These are phyloP conservation scores for Microsporum audouinii DNA, from an alignment of 2,329 filamentous ascomycete genomes.

Conservation along the genomic window DNA sequence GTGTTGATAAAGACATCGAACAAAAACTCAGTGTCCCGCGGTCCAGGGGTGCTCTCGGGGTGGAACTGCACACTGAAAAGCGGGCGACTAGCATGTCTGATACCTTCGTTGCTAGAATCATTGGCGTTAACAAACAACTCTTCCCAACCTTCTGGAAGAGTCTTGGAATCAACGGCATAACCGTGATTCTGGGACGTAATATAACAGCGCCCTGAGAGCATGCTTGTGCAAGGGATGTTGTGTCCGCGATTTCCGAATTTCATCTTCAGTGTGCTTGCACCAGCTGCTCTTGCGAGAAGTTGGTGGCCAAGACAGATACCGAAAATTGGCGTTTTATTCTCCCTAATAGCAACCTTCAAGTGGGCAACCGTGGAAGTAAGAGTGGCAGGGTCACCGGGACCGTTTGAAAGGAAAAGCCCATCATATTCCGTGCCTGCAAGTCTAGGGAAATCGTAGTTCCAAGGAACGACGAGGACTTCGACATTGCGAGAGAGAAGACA, in stretches of 20 bases:
- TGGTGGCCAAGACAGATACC: constrained; percentile 96
- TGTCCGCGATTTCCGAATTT: constrained; percentile 98
- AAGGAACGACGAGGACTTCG: constrained; percentile 88
- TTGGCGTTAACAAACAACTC: constrained; percentile 98
- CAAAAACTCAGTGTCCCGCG: constrained; percentile 87
- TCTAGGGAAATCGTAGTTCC: constrained; percentile 81
- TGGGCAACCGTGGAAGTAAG: constrained; percentile 68
- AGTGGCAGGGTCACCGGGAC: constrained; percentile 85
- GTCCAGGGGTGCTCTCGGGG: constrained; percentile 90
- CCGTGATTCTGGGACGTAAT: constrained; percentile 99
- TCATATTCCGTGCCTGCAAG: constrained; percentile 77
- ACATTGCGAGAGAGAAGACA: constrained; percentile 85
- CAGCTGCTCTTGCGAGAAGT: constrained; percentile 75
- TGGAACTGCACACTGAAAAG: constrained; percentile 99
- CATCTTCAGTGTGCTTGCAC: constrained; percentile 84
- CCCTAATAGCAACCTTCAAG: constrained; percentile 62
- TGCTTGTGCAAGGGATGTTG: constrained; percentile 95
- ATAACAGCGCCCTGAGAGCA: constrained; percentile 92
- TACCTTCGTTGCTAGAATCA: constrained; percentile 95
- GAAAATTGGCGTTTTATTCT: constrained; percentile 77
- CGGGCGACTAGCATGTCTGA: constrained; percentile 71
- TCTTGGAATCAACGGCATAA: constrained; percentile 75
- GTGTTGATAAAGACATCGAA: constrained; percentile 94
- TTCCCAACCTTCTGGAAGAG: constrained; percentile 67
- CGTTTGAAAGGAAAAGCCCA: constrained; percentile 95